Evolutionary conservation across 192 early-diverging fungal species (phyloP), one percentile per base, ranked within the genome.

Genomic region (Chytriomyces hyalinus): DNA sequence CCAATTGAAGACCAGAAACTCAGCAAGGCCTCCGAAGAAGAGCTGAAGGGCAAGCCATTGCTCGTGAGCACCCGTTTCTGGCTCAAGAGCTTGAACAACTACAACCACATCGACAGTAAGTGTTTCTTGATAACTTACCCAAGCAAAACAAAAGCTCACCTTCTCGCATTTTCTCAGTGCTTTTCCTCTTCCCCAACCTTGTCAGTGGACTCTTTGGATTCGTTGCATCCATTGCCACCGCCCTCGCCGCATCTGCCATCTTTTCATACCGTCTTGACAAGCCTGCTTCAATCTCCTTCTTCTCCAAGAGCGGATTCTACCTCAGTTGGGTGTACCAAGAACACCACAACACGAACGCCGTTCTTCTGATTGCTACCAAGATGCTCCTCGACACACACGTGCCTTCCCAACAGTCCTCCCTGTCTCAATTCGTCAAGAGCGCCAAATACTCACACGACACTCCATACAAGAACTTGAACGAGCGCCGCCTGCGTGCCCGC

Each of bases 301-400:
- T 69, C 47, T 17, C 17, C 43, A 36, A 69, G 49, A 24, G 20
- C 66, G 28, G 36, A 1, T 13, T 70, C 64, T 73, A 73, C 45
- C 28, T 43, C 10, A 68, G 64, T 15, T 73, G 62, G 65, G 20
- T 73, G 10, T 15, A 68, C 72, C 61, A 73, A 47, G 72, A 67
- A 28, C 72, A 73, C 66, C 72, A 73, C 72, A n/a, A 70, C 66
- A 70, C 72, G 10, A 73, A 73, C 66, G 64, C 72, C 59, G 15
- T 67, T 0, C 66, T 73, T 1, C 10, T 73, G 28, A 67, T 70
- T 44, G 28, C 67, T 68, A 4, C 17, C 59, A 22, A 73, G 28
- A 15, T 70, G 64, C 72, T 73, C 15, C 10, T 17, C 15, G 43
- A 68, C 66, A 68, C 64, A 0, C 17, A 15, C 15, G 45, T 47